These are phyloP conservation scores for Ceratocystis cacaofunesta DNA, from an alignment of 2,329 filamentous ascomycete species.

Conservation along the genomic window DNA sequence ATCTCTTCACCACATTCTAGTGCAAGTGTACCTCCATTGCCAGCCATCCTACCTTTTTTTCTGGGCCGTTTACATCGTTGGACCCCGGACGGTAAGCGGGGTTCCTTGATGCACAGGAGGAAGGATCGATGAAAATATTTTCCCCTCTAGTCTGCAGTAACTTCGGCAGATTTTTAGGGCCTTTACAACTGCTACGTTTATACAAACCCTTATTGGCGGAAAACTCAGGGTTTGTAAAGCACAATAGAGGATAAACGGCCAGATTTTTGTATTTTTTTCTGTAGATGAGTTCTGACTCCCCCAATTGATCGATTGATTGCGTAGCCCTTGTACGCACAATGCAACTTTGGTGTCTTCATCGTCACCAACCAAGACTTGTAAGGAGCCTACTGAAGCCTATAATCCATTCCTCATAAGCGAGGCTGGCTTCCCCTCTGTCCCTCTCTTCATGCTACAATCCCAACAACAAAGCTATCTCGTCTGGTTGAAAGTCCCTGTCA, in stretches of 20 bases:
- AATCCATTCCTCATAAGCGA: no score
- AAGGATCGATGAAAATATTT: conserved; percentile 1
- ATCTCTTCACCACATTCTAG: neutral
- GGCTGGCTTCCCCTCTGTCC: neutral
- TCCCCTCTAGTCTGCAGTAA: neutral
- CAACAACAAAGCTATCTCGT: neutral
- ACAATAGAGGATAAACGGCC: neutral
- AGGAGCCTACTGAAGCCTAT: no score
- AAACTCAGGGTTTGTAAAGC: neutral
- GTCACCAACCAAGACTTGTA: no score
- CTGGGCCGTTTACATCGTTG: neutral
- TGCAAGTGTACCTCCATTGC: neutral
- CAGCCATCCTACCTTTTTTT: neutral
- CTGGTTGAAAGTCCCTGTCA: neutral
- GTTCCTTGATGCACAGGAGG: neutral
- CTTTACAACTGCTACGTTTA: neutral
- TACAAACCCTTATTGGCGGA: neutral
- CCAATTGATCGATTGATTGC: no score
- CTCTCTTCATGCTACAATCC: no score
- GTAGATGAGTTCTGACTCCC: neutral
- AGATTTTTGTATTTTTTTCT: neutral
- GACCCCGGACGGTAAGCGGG: conserved; percentile 7
- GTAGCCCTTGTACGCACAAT: no score
- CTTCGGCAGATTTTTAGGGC: neutral
- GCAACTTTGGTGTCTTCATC: no score